A percentile compares a stretch with the other conserved stretches of the same genome.
Evolutionary conservation across 306 rosid species (phyloP).

Genomic region (Hippophae tibetana): DNA sequence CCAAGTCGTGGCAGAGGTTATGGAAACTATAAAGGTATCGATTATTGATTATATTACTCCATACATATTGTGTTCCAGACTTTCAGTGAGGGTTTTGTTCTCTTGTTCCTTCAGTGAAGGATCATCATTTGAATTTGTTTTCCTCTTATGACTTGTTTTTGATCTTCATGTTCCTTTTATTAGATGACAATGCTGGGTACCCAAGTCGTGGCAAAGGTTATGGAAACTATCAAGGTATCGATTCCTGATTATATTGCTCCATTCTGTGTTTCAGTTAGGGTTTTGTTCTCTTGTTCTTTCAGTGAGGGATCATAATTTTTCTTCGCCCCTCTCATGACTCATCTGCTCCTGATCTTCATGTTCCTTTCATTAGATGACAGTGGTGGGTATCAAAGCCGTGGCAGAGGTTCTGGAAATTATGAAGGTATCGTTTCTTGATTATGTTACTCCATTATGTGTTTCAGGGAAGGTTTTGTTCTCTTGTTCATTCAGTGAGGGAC

Average conservation of each 20-base stretch:
- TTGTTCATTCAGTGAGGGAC: background rate
- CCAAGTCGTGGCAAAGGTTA: conserved; percentile 25
- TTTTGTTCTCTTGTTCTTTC: too few species aligned
- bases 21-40: conserved; percentile 26
- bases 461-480: background rate
- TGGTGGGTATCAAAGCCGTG: conserved; percentile 21
- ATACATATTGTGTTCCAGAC: background rate
- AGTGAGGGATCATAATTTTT: background rate
- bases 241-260: too few species aligned
- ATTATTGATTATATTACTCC: too few species aligned
- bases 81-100: background rate
- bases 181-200: conserved; percentile 38
- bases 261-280: too few species aligned
- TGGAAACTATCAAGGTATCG: conserved; percentile 32
- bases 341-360: too few species aligned
- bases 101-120: too few species aligned
- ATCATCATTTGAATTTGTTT: background rate
- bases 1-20: conserved; percentile 40
- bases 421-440: conserved; percentile 25
- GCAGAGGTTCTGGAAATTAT: conserved; percentile 15
- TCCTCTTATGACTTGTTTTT: too few species aligned
- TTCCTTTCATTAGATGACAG: background rate
- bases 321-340: background rate
- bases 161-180: too few species aligned
- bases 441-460: too few species aligned